A percentile compares a stretch with the other conserved stretches of the same genome.
Conservation (phyloP, 345 rosid species). For the Kernera saxatilis region DNA sequence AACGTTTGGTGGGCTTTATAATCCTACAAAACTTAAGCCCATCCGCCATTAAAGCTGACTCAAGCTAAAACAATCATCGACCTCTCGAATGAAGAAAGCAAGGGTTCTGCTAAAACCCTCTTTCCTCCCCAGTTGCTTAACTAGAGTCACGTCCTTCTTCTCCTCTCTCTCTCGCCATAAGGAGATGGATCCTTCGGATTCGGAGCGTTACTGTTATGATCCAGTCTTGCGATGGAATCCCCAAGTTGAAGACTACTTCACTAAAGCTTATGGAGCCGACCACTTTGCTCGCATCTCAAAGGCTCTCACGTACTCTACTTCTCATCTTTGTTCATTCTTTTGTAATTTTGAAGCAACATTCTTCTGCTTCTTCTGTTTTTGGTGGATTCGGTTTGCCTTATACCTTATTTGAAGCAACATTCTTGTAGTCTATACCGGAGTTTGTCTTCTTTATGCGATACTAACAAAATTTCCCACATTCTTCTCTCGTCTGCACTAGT, state of each 20-base stretch:
- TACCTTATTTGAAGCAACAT: no score
- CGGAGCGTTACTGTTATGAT: constrained; percentile 69
- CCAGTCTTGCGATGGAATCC: constrained; percentile 80
- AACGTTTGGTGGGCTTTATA: no score
- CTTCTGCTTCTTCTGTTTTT: background rate
- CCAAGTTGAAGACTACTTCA: constrained; percentile 74
- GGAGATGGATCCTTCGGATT: constrained; percentile 50
- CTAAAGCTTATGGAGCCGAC: constrained; percentile 66
- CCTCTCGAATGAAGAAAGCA: constrained; percentile 51
- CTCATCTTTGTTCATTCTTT: background rate
- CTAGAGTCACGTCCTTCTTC: constrained; percentile 19
- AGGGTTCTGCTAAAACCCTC: constrained; percentile 45
- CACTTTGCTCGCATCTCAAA: constrained; percentile 73
- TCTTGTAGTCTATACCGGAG: background rate
- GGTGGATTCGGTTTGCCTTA: background rate
- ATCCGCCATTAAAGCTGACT: constrained; percentile 8
- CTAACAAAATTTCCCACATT: background rate
- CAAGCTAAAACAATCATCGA: background rate
- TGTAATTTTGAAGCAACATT: background rate
- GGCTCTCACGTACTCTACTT: constrained; percentile 56
- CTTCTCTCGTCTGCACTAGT: background rate
- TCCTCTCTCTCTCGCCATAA: constrained; percentile 12
- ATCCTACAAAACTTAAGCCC: no score
- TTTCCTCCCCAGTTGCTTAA: background rate
- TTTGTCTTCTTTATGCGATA: background rate